Conservation (phyloP, 257 asterid genomes). For the Solanum acaule region DNA sequence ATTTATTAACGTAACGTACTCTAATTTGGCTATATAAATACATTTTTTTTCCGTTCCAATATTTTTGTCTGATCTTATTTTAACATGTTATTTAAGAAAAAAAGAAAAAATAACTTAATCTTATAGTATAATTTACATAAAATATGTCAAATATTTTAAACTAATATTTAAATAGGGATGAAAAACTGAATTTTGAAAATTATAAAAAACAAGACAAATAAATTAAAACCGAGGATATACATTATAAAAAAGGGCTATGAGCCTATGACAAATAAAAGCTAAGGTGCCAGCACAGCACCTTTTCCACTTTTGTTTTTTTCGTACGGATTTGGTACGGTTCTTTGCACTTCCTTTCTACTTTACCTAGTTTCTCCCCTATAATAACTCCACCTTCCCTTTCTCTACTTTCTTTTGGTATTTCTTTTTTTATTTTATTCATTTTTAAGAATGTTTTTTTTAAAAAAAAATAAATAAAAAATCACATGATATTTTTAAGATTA, state of each 20-base stretch:
- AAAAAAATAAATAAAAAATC: background rate
- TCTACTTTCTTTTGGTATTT: background rate
- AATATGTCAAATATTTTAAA: too few relatives aligned
- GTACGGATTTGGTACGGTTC: conserved; percentile 10
- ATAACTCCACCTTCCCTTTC: background rate
- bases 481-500: background rate
- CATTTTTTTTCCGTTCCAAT: background rate
- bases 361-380: background rate
- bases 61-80: background rate
- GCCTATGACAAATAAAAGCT: background rate
- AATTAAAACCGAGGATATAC: background rate
- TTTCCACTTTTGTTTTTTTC: background rate
- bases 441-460: too few relatives aligned
- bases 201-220: background rate
- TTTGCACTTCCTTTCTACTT: background rate
- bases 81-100: background rate
- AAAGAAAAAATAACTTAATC: too few relatives aligned
- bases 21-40: background rate
- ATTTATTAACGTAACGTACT: background rate
- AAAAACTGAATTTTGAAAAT: too few relatives aligned
- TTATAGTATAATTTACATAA: too few relatives aligned
- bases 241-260: background rate
- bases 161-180: accelerated
- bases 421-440: background rate
- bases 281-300: background rate